Base-by-base conservation (phyloP, 202 grass and related monocot species). In the Elaeis oleifera region DNA sequence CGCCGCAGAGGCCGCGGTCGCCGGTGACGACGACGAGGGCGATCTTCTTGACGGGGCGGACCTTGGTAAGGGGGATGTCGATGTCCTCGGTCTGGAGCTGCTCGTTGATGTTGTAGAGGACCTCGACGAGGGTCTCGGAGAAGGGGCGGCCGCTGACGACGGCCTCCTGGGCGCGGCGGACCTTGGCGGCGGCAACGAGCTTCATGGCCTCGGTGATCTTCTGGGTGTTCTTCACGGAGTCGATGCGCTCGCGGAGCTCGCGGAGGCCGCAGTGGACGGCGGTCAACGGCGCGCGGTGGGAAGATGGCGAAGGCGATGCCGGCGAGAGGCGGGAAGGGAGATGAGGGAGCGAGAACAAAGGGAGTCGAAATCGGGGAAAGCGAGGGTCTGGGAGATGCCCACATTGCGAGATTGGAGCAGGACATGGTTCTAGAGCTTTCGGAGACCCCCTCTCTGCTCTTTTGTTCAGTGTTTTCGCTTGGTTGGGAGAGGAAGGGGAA, bases 191-290 rank as follows among this genome's bases (percentile, higher is more conserved):
- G 13, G 91, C 84, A 44, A 96, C 91, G 3, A 91, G 87, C 81
- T 96, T 90, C 91, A 96, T 96, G 61, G 91, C 91, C 81, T 96
- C 91, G 17, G 91, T 90, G 73, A 96, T 96, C 91, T 96, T 96
- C 74, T 90, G 84, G 54, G 91, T 90, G 74, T 96, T 96, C 18
- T 67, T 60, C 25, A 96, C 91, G 1, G 87, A 96, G 52, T 85
- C 79, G 67, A 96, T 90, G 71, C 91, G 87, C 11, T 60, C 76
- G 6, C 87, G 78, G 25, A 96, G 84, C 28, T 96, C 87, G 7
- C 84, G 81, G 17, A 96, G 73, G 23, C 71, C 62, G 74, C 91
- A 96, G 13, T 68, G 68, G 51, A 90, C 79, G 52, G 83, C 32
- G 18, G 68, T 62, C 21, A 66, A 58, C 51, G 76, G 56, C 4